Conservation (phyloP, 2,329 filamentous ascomycete genomes). For the Clonostachys solani region DNA sequence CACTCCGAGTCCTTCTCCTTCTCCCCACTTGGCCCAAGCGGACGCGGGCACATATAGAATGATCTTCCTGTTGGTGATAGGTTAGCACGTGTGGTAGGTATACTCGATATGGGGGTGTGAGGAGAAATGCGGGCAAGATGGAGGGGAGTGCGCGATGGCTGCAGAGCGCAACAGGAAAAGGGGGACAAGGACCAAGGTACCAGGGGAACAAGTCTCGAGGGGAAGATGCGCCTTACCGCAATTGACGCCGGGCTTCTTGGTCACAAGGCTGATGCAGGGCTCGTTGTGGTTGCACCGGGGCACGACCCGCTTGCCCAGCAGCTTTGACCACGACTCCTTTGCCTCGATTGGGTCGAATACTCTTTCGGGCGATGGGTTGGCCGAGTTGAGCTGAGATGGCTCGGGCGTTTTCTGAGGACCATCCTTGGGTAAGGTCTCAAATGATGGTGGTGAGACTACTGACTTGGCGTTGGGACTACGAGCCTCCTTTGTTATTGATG, state of each 20-base stretch:
- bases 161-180: too few species aligned
- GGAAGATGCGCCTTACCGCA: constrained; percentile 40
- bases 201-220: too few species aligned
- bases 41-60: constrained; percentile 63
- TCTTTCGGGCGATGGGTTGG: constrained; percentile 19
- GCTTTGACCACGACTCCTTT: constrained; percentile 81
- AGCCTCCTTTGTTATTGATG: not conserved
- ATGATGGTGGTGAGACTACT: too few species aligned
- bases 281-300: constrained; percentile 88
- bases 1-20: constrained; percentile 84
- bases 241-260: constrained; percentile 87
- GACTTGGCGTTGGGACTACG: not conserved
- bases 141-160: too few species aligned
- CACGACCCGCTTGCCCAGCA: constrained; percentile 69
- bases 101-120: too few species aligned
- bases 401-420: not conserved
- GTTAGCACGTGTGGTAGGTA: too few species aligned
- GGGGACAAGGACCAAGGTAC: too few species aligned
- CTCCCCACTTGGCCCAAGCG: constrained; percentile 78
- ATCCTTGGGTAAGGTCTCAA: not conserved
- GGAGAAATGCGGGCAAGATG: too few species aligned
- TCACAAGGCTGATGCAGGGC: constrained; percentile 76
- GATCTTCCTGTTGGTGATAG: constrained; percentile 40
- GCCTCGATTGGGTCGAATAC: constrained; percentile 65
- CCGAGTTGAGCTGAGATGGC: not conserved